Conservation (phyloP, 306 rosid species). For the Ziziphus jujuba region DNA sequence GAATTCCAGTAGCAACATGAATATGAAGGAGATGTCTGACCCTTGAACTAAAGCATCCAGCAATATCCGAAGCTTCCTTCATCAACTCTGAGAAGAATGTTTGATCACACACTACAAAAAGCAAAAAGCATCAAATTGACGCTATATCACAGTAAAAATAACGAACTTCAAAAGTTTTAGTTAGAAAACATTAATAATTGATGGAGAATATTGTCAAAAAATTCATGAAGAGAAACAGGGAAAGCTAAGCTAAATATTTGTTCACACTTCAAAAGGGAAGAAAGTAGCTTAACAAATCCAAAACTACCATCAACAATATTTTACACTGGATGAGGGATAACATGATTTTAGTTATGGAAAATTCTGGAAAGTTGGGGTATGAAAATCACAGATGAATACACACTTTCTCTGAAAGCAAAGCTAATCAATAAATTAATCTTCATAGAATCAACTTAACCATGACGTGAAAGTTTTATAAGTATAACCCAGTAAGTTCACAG, state of each 20-base stretch:
- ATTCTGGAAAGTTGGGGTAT: not conserved
- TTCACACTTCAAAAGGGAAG: too few relatives aligned
- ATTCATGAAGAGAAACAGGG: too few relatives aligned
- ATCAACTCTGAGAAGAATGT: conserved; percentile 72
- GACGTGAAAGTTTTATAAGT: too few relatives aligned
- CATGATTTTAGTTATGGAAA: too few relatives aligned
- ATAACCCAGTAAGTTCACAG: too few relatives aligned
- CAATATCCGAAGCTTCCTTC: conserved; percentile 80
- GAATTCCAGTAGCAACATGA: conserved; percentile 71
- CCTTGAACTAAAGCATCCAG: conserved; percentile 67
- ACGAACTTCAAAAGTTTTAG: not conserved
- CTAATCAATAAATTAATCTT: not conserved
- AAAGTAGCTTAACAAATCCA: too few relatives aligned
- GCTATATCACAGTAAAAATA: not conserved
- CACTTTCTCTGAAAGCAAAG: not conserved
- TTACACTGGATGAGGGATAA: too few relatives aligned
- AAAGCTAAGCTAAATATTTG: too few relatives aligned
- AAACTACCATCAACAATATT: too few relatives aligned
- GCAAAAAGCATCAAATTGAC: conserved; percentile 8
- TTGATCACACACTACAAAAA: conserved; percentile 64
- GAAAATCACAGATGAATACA: not conserved
- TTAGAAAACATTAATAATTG: too few relatives aligned
- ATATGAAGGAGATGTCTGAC: conserved; percentile 78
- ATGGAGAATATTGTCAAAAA: too few relatives aligned
- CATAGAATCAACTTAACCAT: not conserved